Evolutionary conservation across 83 land plant species (phyloP).

Genomic region (Diphasiastrum complanatum): DNA sequence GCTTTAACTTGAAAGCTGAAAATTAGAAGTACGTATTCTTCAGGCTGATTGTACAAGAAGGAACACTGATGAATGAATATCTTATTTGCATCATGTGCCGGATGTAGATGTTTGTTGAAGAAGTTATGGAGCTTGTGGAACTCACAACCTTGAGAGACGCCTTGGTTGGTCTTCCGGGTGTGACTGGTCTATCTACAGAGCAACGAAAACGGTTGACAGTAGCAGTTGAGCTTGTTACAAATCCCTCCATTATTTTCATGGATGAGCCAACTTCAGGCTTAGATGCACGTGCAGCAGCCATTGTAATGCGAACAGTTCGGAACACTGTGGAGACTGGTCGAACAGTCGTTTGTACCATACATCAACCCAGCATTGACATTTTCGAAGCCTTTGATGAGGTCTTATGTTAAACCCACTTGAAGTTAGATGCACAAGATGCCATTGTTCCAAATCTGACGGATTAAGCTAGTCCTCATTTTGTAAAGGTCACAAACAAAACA

Average conservation of each 20-base stretch:
- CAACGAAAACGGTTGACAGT: constrained; percentile 77
- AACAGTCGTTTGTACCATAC: constrained; percentile 87
- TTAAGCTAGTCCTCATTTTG: too few species aligned
- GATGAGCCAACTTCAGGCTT: constrained; percentile 86
- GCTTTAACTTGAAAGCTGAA: not conserved
- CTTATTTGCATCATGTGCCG: not conserved
- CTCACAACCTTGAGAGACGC: constrained; percentile 55
- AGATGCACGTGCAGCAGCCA: constrained; percentile 84
- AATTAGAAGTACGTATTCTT: not conserved
- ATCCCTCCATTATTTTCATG: constrained; percentile 86
- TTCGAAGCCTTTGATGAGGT: constrained; percentile 90
- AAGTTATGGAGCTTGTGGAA: constrained; percentile 76
- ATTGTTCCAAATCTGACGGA: too few species aligned
- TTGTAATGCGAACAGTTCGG: constrained; percentile 81
- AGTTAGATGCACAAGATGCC: too few species aligned
- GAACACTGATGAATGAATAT: not conserved
- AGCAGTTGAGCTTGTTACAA: constrained; percentile 80
- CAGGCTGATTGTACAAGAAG: not conserved
- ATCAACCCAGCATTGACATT: constrained; percentile 84
- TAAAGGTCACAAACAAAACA: too few species aligned
- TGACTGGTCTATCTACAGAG: constrained; percentile 72
- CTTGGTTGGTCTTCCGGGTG: constrained; percentile 70
- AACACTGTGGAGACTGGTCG: constrained; percentile 79
- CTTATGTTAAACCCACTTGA: not conserved
- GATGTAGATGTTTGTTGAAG: constrained; percentile 60